Conservation (phyloP, 768 basidiomycete genomes). For the Pleurotus ostreatus region DNA sequence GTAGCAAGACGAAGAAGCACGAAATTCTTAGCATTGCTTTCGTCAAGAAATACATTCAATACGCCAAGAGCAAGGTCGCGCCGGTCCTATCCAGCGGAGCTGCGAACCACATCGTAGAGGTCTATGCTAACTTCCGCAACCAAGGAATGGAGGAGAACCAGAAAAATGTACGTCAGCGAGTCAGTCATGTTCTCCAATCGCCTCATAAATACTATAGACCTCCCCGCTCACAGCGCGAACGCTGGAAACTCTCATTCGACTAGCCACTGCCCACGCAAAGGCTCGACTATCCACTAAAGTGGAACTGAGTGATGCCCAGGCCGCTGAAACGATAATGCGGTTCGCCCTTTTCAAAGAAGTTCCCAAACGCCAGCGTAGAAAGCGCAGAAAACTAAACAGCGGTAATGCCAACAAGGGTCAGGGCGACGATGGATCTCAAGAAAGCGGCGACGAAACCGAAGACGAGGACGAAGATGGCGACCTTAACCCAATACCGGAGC, state of each 20-base stretch:
- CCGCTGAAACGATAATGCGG: constrained; percentile 92
- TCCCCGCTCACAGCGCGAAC: constrained; percentile 97
- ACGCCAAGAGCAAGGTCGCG: constrained; percentile 84
- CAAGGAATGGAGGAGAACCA: constrained; percentile 87
- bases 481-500: constrained; percentile 25
- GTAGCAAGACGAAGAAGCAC: constrained; percentile 59
- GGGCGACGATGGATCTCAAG: constrained; percentile 46
- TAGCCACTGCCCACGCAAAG: constrained; percentile 97
- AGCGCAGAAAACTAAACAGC: constrained; percentile 83
- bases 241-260: constrained; percentile 95
- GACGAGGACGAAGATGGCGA: constrained; percentile 25
- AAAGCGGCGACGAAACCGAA: constrained; percentile 47
- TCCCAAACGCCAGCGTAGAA: constrained; percentile 71
- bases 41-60: constrained; percentile 98
- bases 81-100: constrained; percentile 90
- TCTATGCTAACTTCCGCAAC: constrained; percentile 89
- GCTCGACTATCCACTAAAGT: constrained; percentile 85
- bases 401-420: constrained; percentile 50
- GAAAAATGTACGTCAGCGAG: constrained; percentile 58
- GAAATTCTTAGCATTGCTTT: constrained; percentile 92
- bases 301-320: constrained; percentile 77
- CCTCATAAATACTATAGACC: constrained; percentile 51
- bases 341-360: constrained; percentile 99
- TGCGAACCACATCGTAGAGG: constrained; percentile 88
- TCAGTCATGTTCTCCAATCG: neutral